A percentile compares a stretch with the other conserved stretches of the same genome.
These are phyloP conservation scores for Pleodorina starrii DNA, from an alignment of 139 green algal genomes.

Conservation along the genomic window DNA sequence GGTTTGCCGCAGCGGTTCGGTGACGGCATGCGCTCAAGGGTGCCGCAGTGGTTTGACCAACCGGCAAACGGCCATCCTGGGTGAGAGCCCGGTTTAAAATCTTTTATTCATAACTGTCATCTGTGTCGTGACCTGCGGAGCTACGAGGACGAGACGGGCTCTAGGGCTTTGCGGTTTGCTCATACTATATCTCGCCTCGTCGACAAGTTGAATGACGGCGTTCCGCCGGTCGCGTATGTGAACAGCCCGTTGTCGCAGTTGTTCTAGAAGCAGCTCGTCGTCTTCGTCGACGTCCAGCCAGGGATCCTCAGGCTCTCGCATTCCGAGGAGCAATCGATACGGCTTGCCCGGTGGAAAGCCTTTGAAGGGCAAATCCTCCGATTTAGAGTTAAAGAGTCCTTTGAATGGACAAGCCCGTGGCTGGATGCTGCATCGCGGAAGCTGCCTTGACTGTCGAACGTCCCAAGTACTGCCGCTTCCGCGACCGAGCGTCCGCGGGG, in stretches of 20 bases:
- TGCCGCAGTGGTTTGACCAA: not conserved
- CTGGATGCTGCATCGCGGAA: not conserved
- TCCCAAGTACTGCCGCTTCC: not conserved
- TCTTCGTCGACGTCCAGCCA: conserved; percentile 26
- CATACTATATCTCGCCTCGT: conserved; percentile 5
- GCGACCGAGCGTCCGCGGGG: too few relatives aligned
- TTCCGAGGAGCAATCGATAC: not conserved
- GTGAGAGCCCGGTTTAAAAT: not conserved
- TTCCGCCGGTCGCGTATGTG: conserved; percentile 6
- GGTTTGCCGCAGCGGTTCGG: not conserved
- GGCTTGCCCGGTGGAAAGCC: not conserved
- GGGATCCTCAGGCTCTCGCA: not conserved
- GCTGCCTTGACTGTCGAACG: not conserved
- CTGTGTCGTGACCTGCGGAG: too few relatives aligned
- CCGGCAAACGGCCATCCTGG: too few relatives aligned
- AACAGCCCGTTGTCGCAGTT: not conserved
- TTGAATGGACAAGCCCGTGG: conserved; percentile 20
- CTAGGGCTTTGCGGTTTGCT: not conserved
- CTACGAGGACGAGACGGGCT: too few relatives aligned
- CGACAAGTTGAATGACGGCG: not conserved
- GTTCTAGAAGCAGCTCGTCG: not conserved
- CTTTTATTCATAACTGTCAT: not conserved
- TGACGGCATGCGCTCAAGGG: not conserved
- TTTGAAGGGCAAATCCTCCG: conserved; percentile 1
- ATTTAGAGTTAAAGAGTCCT: not conserved